Conservation (phyloP, 495 filamentous ascomycete species). For the Neurospora pannonica region DNA sequence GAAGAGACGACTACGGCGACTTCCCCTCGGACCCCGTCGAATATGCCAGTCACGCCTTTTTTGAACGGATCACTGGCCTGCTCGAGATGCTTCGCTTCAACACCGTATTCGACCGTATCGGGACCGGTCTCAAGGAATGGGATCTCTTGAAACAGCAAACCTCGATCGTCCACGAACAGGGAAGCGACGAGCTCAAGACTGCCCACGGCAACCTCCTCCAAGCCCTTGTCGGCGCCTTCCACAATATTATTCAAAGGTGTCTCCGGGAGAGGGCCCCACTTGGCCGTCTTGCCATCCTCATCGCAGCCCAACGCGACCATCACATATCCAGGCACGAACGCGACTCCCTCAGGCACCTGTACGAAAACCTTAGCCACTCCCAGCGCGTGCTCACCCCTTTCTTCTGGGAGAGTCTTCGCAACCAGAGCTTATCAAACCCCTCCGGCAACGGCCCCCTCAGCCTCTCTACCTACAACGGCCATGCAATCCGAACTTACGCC, state of each 20-base stretch:
- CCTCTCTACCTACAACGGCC: not conserved
- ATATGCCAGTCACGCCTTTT: constrained; percentile 17
- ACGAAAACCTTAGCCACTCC: constrained; percentile 8
- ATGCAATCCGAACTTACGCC: not conserved
- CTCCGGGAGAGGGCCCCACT: not conserved
- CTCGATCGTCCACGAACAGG: not conserved
- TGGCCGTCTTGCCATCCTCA: not conserved
- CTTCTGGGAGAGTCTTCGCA: constrained; percentile 21
- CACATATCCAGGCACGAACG: constrained; percentile 13
- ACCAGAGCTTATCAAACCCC: not conserved
- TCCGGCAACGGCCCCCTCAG: not conserved
- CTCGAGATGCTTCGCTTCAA: constrained; percentile 11
- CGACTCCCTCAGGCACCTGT: constrained; percentile 7
- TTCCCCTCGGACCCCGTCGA: constrained; percentile 22
- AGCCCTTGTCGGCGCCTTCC: constrained; percentile 9
- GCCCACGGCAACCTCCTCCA: constrained; percentile 8
- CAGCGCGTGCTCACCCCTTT: constrained; percentile 23
- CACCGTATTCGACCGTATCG: constrained; percentile 7
- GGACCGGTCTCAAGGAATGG: constrained; percentile 10
- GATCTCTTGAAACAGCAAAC: not conserved
- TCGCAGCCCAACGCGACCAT: constrained; percentile 19
- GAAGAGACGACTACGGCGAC: constrained; percentile 24
- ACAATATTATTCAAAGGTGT: constrained; percentile 3
- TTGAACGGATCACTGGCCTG: constrained; percentile 14
- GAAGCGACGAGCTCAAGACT: constrained; percentile 35